These are phyloP conservation scores for Amyloporia xantha DNA, from an alignment of 768 basidiomycete species.

Conservation along the genomic window DNA sequence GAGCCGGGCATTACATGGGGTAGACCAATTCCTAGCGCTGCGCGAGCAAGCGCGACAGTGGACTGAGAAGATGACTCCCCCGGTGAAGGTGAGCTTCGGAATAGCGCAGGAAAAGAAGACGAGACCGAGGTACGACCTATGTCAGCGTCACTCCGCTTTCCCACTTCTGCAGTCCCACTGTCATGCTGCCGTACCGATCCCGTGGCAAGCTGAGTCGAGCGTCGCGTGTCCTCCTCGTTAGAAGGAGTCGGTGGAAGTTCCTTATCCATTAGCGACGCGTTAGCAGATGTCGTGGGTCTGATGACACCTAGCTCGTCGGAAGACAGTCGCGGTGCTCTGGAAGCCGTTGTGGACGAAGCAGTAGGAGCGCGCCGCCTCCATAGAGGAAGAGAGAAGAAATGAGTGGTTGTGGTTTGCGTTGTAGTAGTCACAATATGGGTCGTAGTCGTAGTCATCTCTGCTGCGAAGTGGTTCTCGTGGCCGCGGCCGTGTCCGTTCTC, in stretches of 20 bases:
- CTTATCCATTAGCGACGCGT: slow-evolving; percentile 19
- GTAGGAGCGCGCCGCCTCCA: slow-evolving; percentile 51
- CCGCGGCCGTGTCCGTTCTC: slow-evolving; percentile 10
- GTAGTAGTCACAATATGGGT: slow-evolving; percentile 43
- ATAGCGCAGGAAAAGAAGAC: slow-evolving; percentile 9
- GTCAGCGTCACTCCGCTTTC: background rate
- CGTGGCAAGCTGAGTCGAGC: background rate
- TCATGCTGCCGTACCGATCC: background rate
- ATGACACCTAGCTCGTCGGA: slow-evolving; percentile 20
- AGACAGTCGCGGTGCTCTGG: slow-evolving; percentile 20
- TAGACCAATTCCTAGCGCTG: slow-evolving; percentile 52
- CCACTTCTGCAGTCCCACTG: background rate
- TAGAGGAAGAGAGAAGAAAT: slow-evolving; percentile 60
- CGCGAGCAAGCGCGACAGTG: slow-evolving; percentile 43
- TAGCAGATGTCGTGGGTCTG: slow-evolving; percentile 4
- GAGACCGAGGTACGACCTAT: slow-evolving; percentile 6
- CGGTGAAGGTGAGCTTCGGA: slow-evolving; percentile 2
- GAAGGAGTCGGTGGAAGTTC: slow-evolving; percentile 28
- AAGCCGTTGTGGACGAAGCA: slow-evolving; percentile 24
- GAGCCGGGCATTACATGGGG: slow-evolving; percentile 43
- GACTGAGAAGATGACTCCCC: slow-evolving; percentile 20
- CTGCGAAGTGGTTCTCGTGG: slow-evolving; percentile 22
- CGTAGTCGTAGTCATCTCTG: slow-evolving; percentile 41
- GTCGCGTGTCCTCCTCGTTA: slow-evolving; percentile 7
- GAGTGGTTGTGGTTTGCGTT: slow-evolving; percentile 46